Evolutionary conservation across 2,329 filamentous ascomycete genomes (phyloP), one percentile per base, ranked within the genome.

Genomic region (Paracoccidioides brasiliensis): DNA sequence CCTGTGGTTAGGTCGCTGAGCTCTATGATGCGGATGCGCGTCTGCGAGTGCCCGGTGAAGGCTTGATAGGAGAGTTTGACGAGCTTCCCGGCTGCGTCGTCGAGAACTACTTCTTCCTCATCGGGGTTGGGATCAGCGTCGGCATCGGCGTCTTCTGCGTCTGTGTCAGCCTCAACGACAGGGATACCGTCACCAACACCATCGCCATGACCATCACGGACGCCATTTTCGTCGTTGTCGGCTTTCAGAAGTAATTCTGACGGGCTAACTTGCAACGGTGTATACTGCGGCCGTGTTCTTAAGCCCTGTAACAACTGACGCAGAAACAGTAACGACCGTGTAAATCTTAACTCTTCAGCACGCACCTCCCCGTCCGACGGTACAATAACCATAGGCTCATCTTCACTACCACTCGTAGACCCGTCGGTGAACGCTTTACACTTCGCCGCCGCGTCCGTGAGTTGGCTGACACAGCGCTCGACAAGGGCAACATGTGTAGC

Each of bases 1-100:
- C 81, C 79, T 0, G 86, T 93, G 56, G 90, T 88, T 32, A 80
- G 76, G 46, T 79, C 78, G 0, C 86, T 87, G 61, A 93, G 84
- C 33, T 74, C 74, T 35, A 93, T 70, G 1, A 76, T 73, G 62
- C 78, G 77, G 32, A 89, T 77, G 10, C 80, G 80, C 1, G 80
- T 83, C 55, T 81, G 78, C 1, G 70, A 70, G 30, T 77, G 69
- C 10, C 80, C 81, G 64, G 85, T 80, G 62, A 89, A 89, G 1
- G 81, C 81, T 67, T 91, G 87, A 63, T 87, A 91, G 53, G 82
- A 83, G 15, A 93, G 76, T 52, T 81, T 78, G 0, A 88, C 76
- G 2, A 78, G 72, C 41, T 86, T 80, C 5, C 87, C 86, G 60
- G 79, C 78, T 0, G 83, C 67, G 40, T 76, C 69, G 38, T 78